Conservation (phyloP, 768 basidiomycete genomes). For the Rhizopogon roseolus region DNA sequence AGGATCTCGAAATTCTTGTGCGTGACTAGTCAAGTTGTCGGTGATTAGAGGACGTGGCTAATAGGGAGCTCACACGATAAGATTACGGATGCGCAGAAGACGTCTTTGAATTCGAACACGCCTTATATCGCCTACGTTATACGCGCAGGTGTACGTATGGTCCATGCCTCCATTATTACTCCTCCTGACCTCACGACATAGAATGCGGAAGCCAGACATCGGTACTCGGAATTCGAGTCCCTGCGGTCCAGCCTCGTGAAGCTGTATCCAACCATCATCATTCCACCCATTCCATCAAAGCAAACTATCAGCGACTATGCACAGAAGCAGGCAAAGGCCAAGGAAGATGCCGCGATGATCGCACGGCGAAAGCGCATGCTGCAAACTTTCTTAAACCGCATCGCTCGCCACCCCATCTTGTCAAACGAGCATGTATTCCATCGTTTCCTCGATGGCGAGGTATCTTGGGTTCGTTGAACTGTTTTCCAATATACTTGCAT, state of each 20-base stretch:
- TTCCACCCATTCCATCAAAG: constrained; percentile 97
- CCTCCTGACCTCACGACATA: constrained; percentile 28
- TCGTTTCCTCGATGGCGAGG: constrained; percentile 91
- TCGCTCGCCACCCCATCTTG: constrained; percentile 88
- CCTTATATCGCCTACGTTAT: constrained; percentile 96
- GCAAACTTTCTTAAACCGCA: constrained; percentile 89
- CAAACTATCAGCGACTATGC: constrained; percentile 96
- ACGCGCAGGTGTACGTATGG: constrained; percentile 64
- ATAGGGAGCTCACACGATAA: constrained; percentile 29
- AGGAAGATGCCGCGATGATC: constrained; percentile 92
- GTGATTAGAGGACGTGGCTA: not conserved
- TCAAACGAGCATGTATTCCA: constrained; percentile 97
- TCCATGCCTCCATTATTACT: constrained; percentile 4
- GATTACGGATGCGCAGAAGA: constrained; percentile 97
- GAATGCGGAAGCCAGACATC: constrained; percentile 78
- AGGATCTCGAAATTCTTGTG: constrained; percentile 78
- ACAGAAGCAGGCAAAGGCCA: constrained; percentile 93
- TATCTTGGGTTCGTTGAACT: constrained; percentile 75
- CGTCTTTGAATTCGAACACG: constrained; percentile 78
- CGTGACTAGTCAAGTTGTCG: constrained; percentile 19
- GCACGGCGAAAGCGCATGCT: constrained; percentile 90
- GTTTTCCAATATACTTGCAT: not conserved
- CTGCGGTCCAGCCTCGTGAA: constrained; percentile 77
- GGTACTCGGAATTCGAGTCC: constrained; percentile 98
- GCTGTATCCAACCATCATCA: constrained; percentile 92